Evolutionary conservation across 495 filamentous ascomycete species (phyloP), one percentile per base, ranked within the genome.

Genomic region (Aspergillus diversus): DNA sequence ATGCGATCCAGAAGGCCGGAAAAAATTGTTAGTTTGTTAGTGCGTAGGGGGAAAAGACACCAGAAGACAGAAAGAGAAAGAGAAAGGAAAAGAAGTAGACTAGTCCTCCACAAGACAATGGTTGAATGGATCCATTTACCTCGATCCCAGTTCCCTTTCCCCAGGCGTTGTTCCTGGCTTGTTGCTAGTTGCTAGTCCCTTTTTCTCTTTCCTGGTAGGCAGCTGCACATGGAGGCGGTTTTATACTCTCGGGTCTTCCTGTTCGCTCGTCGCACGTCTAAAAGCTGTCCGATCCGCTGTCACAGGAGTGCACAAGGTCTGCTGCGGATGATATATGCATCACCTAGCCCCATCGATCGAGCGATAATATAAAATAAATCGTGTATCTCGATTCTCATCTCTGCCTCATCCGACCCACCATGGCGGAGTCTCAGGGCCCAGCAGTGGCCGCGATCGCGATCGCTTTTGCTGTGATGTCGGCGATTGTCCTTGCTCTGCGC

Each of bases 381-480:
- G 15, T 49, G 15, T 16, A 5, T 16, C 12, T 16, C 15, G 46
- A 15, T 5, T 17, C 46, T 12, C 8, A 12, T 15, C 8, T 12
- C 46, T 49, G 4, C n/a, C 17, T 17, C 13, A 6, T 7, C 21
- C 6, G 47, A 15, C 16, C 31, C 13, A 50, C 32, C 31, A 64
- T 64, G 63, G 51, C 43, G 55, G 68, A 70, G 12, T 72, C 76
- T 9, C 72, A 75, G 37, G 73, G 73, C 37, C 72, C 72, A 0
- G 64, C 64, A 8, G 71, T 79, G 47, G 52, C 63, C 6, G 74
- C 69, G 16, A 65, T 78, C 47, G 63, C 67, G n/a, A 34, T 77
- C 50, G 70, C 67, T n/a, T 79, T 79, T 64, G 71, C 75, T 13
- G 50, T 66, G 7, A 48, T 77, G 55, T 76, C 72, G 5, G 70